phyloP scores from a whole-genome alignment of 495 filamentous ascomycete species.

The Hyaloscypha bicolor region DNA sequence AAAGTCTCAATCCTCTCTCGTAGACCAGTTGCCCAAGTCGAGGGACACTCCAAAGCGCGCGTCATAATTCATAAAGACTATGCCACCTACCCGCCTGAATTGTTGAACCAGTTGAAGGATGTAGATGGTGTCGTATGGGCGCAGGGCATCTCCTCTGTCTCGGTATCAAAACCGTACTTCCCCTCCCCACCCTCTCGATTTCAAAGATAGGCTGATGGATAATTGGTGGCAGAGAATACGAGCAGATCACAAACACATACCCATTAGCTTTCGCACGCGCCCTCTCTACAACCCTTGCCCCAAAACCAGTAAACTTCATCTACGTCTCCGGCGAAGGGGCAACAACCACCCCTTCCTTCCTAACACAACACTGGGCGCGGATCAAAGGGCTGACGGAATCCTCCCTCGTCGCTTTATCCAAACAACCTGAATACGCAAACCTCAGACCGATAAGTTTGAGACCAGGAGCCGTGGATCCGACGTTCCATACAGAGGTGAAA shows the following conservation, averaged over 20 bases:
- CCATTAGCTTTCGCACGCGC: constrained; percentile 62
- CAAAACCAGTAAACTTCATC: constrained; percentile 64
- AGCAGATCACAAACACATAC: constrained; percentile 66
- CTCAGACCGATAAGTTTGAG: constrained; percentile 44
- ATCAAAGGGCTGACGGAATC: constrained; percentile 67
- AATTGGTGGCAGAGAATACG: constrained; percentile 55
- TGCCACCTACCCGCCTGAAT: constrained; percentile 48
- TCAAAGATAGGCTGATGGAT: neutral
- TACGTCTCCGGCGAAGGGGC: constrained; percentile 67
- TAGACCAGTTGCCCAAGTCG: constrained; percentile 64
- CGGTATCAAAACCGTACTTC: constrained; percentile 61
- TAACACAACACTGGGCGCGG: constrained; percentile 57
- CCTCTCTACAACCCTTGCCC: constrained; percentile 53
- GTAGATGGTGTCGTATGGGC: constrained; percentile 74
- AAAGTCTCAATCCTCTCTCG: constrained; percentile 69
- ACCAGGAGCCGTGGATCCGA: constrained; percentile 23
- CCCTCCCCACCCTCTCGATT: neutral
- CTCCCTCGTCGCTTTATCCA: constrained; percentile 48
- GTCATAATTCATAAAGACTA: constrained; percentile 72
- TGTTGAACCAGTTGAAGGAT: constrained; percentile 62
- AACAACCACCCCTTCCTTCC: constrained; percentile 48
- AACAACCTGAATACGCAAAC: constrained; percentile 38
- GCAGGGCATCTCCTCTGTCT: constrained; percentile 58
- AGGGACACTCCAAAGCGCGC: constrained; percentile 58
- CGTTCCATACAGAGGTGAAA: constrained; percentile 20